A percentile compares a stretch with the other conserved stretches of the same genome.
These are phyloP conservation scores for Chenopodium berlandieri DNA, from an alignment of 148 eudicot genomes.

Conservation along the genomic window DNA sequence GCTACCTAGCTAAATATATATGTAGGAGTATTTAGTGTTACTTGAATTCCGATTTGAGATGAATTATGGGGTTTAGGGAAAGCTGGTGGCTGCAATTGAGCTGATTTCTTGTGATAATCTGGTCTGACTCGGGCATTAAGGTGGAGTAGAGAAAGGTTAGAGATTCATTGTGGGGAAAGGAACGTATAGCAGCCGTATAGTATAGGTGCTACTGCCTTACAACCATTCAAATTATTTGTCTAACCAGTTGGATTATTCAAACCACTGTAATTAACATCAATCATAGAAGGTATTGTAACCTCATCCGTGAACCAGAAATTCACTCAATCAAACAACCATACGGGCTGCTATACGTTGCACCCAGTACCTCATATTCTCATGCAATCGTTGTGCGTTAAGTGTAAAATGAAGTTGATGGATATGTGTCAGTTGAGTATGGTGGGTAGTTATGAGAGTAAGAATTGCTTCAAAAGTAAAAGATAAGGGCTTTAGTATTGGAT, in stretches of 20 bases:
- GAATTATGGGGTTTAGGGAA: background rate
- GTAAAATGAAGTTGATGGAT: background rate
- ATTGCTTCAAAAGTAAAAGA: background rate
- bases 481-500: background rate
- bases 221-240: no score
- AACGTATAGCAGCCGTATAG: no score
- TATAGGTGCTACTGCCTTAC: no score
- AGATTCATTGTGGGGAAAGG: background rate
- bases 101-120: background rate
- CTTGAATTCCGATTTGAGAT: background rate
- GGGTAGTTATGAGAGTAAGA: background rate
- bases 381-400: background rate
- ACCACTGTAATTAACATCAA: no score
- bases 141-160: background rate
- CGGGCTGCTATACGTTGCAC: background rate
- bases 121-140: background rate
- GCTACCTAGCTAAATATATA: no score
- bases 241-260: no score
- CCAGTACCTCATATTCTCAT: background rate
- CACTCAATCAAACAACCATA: no score
- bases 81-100: background rate
- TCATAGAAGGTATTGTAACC: no score
- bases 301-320: no score
- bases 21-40: no score
- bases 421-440: background rate